These are phyloP conservation scores for Beauveria brongniartii DNA, from an alignment of 2,329 filamentous ascomycete species.

Conservation along the genomic window DNA sequence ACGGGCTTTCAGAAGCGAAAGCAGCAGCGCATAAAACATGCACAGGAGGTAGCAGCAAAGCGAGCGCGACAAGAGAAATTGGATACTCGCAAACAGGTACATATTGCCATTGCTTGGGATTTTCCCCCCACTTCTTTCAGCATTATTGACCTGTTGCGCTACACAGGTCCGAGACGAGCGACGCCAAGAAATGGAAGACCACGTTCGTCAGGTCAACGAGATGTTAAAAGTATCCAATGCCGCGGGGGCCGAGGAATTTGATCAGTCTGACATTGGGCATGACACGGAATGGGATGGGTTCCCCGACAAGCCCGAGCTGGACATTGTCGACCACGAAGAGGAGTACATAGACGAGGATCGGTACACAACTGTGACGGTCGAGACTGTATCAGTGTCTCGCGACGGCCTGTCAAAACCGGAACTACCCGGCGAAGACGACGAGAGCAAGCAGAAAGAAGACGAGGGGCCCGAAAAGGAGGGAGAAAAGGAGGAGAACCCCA, in stretches of 20 bases:
- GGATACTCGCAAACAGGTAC: conserved; percentile 65
- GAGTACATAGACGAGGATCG: conserved; percentile 96
- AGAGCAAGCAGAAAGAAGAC: conserved; percentile 23
- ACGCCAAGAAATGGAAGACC: conserved; percentile 70
- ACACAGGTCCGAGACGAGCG: conserved; percentile 75
- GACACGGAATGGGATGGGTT: conserved; percentile 61
- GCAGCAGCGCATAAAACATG: conserved; percentile 71
- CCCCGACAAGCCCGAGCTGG: conserved; percentile 38
- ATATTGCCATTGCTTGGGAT: conserved; percentile 15
- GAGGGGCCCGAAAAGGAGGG: conserved; percentile 19
- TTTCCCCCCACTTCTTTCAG: background rate
- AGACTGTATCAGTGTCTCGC: conserved; percentile 72
- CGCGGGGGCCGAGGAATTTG: conserved; percentile 32
- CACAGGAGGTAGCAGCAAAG: conserved; percentile 72
- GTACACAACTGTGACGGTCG: conserved; percentile 90
- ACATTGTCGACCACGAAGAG: conserved; percentile 69
- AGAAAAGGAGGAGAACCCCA: background rate
- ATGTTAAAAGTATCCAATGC: conserved; percentile 56
- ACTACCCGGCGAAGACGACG: conserved; percentile 27
- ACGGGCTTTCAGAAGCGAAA: conserved; percentile 98
- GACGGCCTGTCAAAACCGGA: conserved; percentile 58
- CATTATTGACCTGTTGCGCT: background rate
- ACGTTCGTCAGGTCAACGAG: conserved; percentile 68
- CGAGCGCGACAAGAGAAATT: conserved; percentile 71
- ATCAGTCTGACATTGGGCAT: conserved; percentile 28